Conservation (phyloP, 1,139 yeast genomes). For the Debaryomyces subglobosus region DNA sequence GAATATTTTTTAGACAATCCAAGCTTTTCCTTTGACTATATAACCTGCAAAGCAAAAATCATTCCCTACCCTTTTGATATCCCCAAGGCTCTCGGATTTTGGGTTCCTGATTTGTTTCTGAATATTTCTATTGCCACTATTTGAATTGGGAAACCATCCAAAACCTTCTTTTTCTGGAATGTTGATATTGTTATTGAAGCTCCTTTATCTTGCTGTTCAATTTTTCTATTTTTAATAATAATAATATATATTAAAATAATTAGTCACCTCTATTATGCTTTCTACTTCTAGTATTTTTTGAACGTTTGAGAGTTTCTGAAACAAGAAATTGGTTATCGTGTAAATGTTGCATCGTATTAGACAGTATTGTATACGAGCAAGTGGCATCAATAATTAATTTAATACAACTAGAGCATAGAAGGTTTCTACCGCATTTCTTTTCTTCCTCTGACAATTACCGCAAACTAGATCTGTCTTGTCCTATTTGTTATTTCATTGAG, state of each 20-base stretch:
- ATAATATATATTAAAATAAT: background rate
- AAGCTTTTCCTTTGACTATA: background rate
- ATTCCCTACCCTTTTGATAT: background rate
- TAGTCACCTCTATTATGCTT: background rate
- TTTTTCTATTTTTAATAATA: background rate
- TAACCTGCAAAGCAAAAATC: background rate
- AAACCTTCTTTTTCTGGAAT: background rate
- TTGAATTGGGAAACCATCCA: background rate
- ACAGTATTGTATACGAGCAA: constrained; percentile 9
- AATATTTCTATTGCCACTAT: no score
- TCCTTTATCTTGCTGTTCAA: background rate
- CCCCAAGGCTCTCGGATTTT: background rate
- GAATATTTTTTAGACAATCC: background rate
- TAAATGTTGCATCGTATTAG: background rate
- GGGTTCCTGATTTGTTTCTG: background rate
- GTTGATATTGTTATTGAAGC: background rate
- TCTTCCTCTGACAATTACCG: constrained; percentile 14
- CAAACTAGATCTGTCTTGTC: constrained; percentile 14
- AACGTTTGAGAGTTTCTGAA: background rate
- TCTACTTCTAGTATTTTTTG: background rate
- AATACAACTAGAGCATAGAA: constrained; percentile 14
- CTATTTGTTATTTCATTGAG: constrained; percentile 6
- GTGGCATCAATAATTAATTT: constrained; percentile 10
- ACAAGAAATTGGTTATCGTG: background rate
- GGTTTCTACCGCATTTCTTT: constrained; percentile 14